Evolutionary conservation across 257 asterid genomes (phyloP).

Genomic region (Eustoma russellianum): DNA sequence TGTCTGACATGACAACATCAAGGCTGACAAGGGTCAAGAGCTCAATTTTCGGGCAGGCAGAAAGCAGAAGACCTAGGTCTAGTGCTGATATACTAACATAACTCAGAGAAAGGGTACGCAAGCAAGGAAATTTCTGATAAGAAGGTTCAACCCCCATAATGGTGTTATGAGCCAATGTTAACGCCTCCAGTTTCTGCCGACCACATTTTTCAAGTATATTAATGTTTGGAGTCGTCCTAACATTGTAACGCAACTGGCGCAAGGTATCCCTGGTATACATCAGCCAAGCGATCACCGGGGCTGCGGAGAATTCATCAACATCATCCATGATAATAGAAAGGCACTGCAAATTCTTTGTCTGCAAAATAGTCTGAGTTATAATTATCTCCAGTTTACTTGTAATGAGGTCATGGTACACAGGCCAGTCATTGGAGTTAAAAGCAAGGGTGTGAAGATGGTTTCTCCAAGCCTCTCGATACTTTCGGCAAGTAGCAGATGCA

Average conservation of each 20-base stretch:
- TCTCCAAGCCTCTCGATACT: slow-evolving; percentile 80
- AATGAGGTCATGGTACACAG: slow-evolving; percentile 57
- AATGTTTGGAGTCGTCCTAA: slow-evolving; percentile 65
- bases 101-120: slow-evolving; percentile 59
- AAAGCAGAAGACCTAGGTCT: slow-evolving; percentile 68
- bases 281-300: slow-evolving; percentile 86
- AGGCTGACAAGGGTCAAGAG: slow-evolving; percentile 51
- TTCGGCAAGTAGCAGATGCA: slow-evolving; percentile 80
- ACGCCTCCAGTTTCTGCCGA: slow-evolving; percentile 70
- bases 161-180: slow-evolving; percentile 68
- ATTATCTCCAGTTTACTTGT: slow-evolving; percentile 61
- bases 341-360: slow-evolving; percentile 56
- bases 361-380: slow-evolving; percentile 70
- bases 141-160: slow-evolving; percentile 75
- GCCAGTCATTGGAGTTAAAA: slow-evolving; percentile 76
- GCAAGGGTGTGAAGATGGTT: slow-evolving; percentile 68
- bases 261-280: slow-evolving; percentile 74
- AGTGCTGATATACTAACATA: slow-evolving; percentile 70
- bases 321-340: slow-evolving; percentile 75
- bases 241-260: slow-evolving; percentile 69
- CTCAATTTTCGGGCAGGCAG: slow-evolving; percentile 65
- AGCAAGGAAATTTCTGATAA: slow-evolving; percentile 69
- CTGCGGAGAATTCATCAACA: slow-evolving; percentile 76
- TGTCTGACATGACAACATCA: slow-evolving; percentile 80
- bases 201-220: slow-evolving; percentile 87